These are phyloP conservation scores for Penicillium sp. DNA, from an alignment of 2,329 filamentous ascomycete species.

Conservation along the genomic window DNA sequence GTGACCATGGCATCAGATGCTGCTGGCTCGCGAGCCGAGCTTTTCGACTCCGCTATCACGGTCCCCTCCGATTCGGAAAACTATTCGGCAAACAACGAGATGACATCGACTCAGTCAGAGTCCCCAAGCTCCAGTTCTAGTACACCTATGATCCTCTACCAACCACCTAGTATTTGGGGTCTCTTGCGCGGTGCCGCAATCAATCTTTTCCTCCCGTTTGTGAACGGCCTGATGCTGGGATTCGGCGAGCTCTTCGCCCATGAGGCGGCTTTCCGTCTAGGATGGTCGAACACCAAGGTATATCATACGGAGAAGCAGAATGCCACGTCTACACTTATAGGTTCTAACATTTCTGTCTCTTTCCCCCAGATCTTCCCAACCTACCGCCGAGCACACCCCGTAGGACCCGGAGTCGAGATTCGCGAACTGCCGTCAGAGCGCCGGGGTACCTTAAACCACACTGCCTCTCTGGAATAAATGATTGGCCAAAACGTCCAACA, in stretches of 20 bases:
- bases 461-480: slow-evolving; percentile 68
- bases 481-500: slow-evolving; percentile 4
- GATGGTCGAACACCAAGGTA: slow-evolving; percentile 95
- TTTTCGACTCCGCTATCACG: slow-evolving; percentile 49
- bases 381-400: slow-evolving; percentile 66
- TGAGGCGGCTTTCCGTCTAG: slow-evolving; percentile 88
- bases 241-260: slow-evolving; percentile 97
- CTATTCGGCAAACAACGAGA: slow-evolving; percentile 48
- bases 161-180: slow-evolving; percentile 84
- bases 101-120: slow-evolving; percentile 24
- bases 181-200: slow-evolving; percentile 87
- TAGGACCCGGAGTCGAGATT: slow-evolving; percentile 84
- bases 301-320: slow-evolving; percentile 24
- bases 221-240: slow-evolving; percentile 97
- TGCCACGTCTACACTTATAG: background rate
- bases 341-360: background rate
- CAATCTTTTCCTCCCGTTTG: slow-evolving; percentile 91
- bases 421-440: slow-evolving; percentile 65
- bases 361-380: slow-evolving; percentile 66
- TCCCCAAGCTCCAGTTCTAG: slow-evolving; percentile 41
- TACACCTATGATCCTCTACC: slow-evolving; percentile 67
- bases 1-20: slow-evolving; percentile 39
- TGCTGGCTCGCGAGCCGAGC: slow-evolving; percentile 38
- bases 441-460: slow-evolving; percentile 63
- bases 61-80: slow-evolving; percentile 55